Evolutionary conservation across 2,329 filamentous ascomycete species (phyloP), one percentile per base, ranked within the genome.

Genomic region (Fusarium avenaceum): DNA sequence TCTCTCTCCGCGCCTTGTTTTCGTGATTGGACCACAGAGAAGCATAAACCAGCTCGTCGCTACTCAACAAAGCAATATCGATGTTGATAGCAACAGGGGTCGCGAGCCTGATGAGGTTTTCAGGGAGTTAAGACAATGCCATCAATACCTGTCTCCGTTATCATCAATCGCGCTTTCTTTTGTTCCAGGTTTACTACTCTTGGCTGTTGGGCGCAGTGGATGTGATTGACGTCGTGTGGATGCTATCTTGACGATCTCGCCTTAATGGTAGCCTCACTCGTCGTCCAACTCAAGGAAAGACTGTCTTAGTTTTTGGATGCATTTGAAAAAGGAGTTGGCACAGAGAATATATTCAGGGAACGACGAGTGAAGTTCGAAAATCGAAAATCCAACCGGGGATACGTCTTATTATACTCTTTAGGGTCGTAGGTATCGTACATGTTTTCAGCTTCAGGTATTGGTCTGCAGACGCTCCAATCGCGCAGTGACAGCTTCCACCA

Each of bases 401-500:
- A 57, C 52, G 28, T 69, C 49, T 67, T 70, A 56, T 67, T 59
- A 63, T 39, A 60, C 57, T 67, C 52, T 22, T 33, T 15, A 42
- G 48, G 48, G 55, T 61, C 47, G 48, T 62, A 59, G 50, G 35
- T 54, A 68, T 57, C 57, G 58, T 57, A 63, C 73, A 79, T 71
- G 75, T 55, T 35, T 32, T 46, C 56, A 47, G 54, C 44, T 57
- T 73, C 55, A 74, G 32, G 61, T 48, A 46, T 63, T 62, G 49
- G 76, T 67, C 65, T 82, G 80, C 54, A 92, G 78, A 64, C 83
- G 85, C 76, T 90, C 87, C 65, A 93, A 78, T 57, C 90, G 83
- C 57, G 83, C 83, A 69, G 85, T 88, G 22, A 91, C 85, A 22
- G 87, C 90, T 70, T 92, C 89, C 8, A 92, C 87, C 72, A 92